Evolutionary conservation across 192 early-diverging fungal species (phyloP).

Genomic region (Coemansia sp.): DNA sequence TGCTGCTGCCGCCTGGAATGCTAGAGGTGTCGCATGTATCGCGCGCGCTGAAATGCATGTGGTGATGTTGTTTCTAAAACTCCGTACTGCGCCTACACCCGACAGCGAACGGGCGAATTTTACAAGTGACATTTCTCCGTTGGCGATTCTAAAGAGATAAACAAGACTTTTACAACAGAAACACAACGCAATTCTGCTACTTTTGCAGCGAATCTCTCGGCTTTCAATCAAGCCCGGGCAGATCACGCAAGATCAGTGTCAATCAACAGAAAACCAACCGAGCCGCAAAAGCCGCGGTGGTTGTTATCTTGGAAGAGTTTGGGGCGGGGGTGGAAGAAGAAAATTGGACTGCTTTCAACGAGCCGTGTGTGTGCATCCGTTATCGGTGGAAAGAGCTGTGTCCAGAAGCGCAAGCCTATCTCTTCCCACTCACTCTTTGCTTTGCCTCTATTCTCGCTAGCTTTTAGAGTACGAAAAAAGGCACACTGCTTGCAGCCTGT

Average conservation of each 20-base stretch:
- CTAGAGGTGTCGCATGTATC: neutral
- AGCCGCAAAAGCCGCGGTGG: neutral
- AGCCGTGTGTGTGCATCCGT: neutral
- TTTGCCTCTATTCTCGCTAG: slow-evolving; percentile 16
- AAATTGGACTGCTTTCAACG: neutral
- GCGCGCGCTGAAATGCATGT: slow-evolving; percentile 1
- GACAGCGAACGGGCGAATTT: neutral
- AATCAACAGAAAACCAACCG: neutral
- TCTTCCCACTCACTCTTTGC: slow-evolving; percentile 10
- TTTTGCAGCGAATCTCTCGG: neutral
- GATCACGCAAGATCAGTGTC: neutral
- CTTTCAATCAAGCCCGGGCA: neutral
- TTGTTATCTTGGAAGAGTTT: neutral
- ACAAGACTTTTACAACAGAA: neutral
- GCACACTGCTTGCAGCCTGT: slow-evolving; percentile 31
- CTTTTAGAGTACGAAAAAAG: slow-evolving; percentile 34
- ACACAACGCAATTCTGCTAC: neutral
- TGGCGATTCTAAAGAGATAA: neutral
- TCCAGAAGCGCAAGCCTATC: neutral
- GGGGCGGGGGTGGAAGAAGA: neutral
- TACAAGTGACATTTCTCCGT: neutral
- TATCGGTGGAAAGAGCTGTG: slow-evolving; percentile 4
- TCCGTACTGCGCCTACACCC: neutral
- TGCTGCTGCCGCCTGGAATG: slow-evolving; percentile 3
- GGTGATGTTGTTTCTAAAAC: neutral